phyloP scores from a whole-genome alignment of 306 rosid species.

The Gynostemma pentaphyllum region DNA sequence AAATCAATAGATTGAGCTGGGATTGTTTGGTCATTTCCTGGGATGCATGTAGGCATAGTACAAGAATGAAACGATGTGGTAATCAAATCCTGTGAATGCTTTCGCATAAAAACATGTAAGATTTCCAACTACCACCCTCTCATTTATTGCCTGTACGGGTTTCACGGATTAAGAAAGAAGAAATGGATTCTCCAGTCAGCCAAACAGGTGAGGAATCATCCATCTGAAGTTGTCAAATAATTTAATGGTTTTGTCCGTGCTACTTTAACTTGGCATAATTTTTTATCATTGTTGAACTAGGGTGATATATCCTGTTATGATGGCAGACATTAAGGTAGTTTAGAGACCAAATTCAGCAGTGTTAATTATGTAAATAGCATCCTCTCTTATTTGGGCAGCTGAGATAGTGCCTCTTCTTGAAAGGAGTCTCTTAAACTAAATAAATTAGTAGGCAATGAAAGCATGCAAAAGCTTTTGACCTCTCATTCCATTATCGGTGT shows the following conservation, averaged over 20 bases:
- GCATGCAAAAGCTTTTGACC: constrained; percentile 2
- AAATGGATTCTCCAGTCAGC: background rate
- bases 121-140: background rate
- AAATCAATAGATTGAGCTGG: background rate
- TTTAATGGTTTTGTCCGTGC: background rate
- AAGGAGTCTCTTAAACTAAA: background rate
- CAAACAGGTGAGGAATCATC: background rate
- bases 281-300: background rate
- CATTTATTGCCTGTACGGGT: background rate
- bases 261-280: background rate
- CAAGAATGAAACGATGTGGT: background rate
- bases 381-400: background rate
- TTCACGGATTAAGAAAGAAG: background rate
- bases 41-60: background rate
- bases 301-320: background rate
- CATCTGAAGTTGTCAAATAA: background rate
- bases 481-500: background rate
- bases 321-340: background rate
- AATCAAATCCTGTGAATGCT: background rate
- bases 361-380: background rate
- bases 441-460: constrained; percentile 7
- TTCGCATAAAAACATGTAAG: background rate
- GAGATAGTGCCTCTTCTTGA: background rate
- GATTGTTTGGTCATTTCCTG: background rate
- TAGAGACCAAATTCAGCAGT: background rate